phyloP scores from a whole-genome alignment of 1,284 basidiomycete genomes.

The Entoloma clypeatum region DNA sequence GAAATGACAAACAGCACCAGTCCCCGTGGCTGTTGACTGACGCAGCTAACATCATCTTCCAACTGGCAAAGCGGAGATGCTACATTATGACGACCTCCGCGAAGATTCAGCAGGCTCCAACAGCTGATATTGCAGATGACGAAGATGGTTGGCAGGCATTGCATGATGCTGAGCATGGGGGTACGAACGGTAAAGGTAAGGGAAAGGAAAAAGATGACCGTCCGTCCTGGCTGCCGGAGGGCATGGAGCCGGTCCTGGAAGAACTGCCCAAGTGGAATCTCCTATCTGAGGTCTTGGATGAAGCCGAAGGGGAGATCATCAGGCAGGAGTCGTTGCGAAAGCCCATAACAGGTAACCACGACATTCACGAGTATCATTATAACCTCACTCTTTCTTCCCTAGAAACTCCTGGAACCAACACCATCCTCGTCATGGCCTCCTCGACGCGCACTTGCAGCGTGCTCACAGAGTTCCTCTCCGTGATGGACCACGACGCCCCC shows the following conservation, averaged over 20 bases:
- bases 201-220: constrained; percentile 22
- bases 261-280: constrained; percentile 95
- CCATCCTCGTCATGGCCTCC: constrained; percentile 86
- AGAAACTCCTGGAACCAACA: constrained; percentile 67
- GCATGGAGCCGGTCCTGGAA: constrained; percentile 85
- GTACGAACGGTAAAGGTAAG: constrained; percentile 18
- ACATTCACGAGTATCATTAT: constrained; percentile 7
- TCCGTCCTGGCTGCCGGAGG: constrained; percentile 68
- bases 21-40: constrained; percentile 87
- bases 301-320: constrained; percentile 88
- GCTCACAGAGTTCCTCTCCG: constrained; percentile 75
- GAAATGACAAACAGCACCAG: constrained; percentile 59
- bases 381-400: constrained; percentile 2
- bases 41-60: constrained; percentile 86
- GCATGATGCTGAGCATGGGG: constrained; percentile 49
- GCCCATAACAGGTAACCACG: constrained; percentile 26
- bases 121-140: constrained; percentile 49
- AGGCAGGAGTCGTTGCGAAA: constrained; percentile 46
- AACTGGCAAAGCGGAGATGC: constrained; percentile 76
- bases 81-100: constrained; percentile 52
- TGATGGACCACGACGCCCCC: constrained; percentile 55
- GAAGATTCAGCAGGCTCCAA: constrained; percentile 23
- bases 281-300: constrained; percentile 81
- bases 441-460: constrained; percentile 74
- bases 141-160: constrained; percentile 71